A percentile compares a stretch with the other conserved stretches of the same genome.
These are phyloP conservation scores for Epicoccum nigrum DNA, from an alignment of 2,329 filamentous ascomycete genomes.

Conservation along the genomic window DNA sequence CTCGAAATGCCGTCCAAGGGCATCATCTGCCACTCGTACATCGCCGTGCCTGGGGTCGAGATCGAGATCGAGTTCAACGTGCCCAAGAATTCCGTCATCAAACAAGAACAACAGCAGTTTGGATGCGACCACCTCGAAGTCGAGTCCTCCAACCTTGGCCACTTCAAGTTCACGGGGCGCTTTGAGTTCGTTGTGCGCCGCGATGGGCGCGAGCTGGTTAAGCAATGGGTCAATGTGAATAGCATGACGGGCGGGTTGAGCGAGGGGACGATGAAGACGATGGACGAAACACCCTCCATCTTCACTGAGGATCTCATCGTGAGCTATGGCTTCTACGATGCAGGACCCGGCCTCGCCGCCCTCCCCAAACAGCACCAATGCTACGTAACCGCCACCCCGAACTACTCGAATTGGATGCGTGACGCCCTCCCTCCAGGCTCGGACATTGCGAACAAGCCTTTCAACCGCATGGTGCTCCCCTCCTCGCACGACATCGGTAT, in stretches of 20 bases:
- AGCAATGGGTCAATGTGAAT: constrained; percentile 56
- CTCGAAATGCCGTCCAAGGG: constrained; percentile 45
- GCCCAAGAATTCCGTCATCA: constrained; percentile 45
- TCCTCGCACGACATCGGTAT: constrained; percentile 58
- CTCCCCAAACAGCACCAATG: constrained; percentile 53
- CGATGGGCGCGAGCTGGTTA: constrained; percentile 49
- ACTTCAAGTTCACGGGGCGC: constrained; percentile 53
- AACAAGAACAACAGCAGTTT: constrained; percentile 46
- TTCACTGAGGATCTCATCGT: constrained; percentile 49
- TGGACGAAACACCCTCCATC: constrained; percentile 36
- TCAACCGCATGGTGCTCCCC: constrained; percentile 54
- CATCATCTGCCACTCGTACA: constrained; percentile 42
- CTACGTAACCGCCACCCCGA: constrained; percentile 53
- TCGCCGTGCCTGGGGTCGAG: constrained; percentile 47
- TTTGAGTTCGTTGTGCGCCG: constrained; percentile 52
- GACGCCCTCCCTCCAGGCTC: constrained; percentile 50
- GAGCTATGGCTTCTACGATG: constrained; percentile 58
- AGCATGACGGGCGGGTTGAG: constrained; percentile 53
- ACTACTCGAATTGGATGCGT: constrained; percentile 55
- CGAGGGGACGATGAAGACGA: constrained; percentile 46
- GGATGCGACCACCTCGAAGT: constrained; percentile 54
- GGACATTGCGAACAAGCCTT: constrained; percentile 49
- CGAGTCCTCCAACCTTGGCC: constrained; percentile 51
- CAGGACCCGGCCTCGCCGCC: constrained; percentile 52
- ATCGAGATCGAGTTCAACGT: constrained; percentile 57